Evolutionary conservation across 2,329 filamentous ascomycete genomes (phyloP).

Genomic region (Phialophora chinensis): DNA sequence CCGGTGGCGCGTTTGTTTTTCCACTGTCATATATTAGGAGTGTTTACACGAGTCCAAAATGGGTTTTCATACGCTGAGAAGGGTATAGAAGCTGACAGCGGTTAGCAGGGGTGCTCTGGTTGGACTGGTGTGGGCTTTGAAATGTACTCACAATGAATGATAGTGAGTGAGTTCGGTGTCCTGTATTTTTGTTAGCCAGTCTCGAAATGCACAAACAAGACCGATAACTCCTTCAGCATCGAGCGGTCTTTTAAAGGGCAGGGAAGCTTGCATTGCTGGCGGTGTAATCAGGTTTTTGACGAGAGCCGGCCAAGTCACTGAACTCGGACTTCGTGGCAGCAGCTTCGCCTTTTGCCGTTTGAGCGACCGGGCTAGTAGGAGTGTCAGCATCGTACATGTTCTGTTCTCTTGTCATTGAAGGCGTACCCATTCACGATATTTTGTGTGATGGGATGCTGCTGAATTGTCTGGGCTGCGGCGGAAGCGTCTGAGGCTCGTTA

Average conservation of each 20-base stretch:
- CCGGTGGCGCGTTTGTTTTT: conserved; percentile 69
- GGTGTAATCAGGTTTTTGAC: conserved; percentile 59
- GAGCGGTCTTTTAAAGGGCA: neutral
- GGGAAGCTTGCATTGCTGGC: conserved; percentile 53
- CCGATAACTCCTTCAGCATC: neutral
- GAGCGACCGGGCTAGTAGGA: conserved; percentile 59
- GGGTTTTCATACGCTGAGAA: conserved; percentile 60
- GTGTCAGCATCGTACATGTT: conserved; percentile 8
- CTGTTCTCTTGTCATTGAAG: conserved; percentile 5
- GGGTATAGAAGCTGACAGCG: conserved; percentile 60
- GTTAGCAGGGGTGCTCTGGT: conserved; percentile 40
- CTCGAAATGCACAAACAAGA: neutral
- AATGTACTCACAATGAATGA: conserved; percentile 52
- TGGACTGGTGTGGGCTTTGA: conserved; percentile 58
- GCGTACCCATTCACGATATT: conserved; percentile 43
- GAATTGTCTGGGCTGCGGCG: conserved; percentile 54
- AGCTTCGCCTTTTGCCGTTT: conserved; percentile 61
- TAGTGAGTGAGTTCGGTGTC: conserved; percentile 61
- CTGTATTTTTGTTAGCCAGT: neutral
- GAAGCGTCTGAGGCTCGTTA: conserved; percentile 51
- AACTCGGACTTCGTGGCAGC: conserved; percentile 64
- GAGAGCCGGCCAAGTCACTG: conserved; percentile 62
- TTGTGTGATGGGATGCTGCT: conserved; percentile 58
- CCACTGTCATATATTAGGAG: conserved; percentile 55
- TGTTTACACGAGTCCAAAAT: neutral